phyloP scores from a whole-genome alignment of 2,329 filamentous ascomycete species.

The Fusarium sp. region DNA sequence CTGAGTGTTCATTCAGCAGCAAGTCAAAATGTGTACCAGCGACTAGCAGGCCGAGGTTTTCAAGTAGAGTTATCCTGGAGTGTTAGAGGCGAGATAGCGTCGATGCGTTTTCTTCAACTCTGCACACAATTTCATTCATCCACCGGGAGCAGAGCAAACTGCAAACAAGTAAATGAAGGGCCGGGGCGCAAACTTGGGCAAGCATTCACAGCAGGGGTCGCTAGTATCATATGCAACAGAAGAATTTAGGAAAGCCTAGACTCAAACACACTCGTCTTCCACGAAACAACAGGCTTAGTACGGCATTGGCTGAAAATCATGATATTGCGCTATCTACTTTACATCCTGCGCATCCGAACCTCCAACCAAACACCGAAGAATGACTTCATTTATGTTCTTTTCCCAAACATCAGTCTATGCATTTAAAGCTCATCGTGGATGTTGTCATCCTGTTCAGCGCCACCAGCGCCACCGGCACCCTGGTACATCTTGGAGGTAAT shows the following conservation, averaged over 20 bases:
- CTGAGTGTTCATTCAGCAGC: background rate
- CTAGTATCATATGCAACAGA: background rate
- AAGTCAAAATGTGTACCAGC: background rate
- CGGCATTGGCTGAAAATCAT: constrained; percentile 36
- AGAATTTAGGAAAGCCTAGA: background rate
- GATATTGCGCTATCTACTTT: constrained; percentile 52
- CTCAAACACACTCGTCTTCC: background rate
- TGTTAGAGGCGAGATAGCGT: background rate
- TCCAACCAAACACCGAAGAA: constrained; percentile 51
- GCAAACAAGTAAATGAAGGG: background rate
- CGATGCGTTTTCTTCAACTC: too few species aligned
- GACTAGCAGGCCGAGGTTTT: background rate
- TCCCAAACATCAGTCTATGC: constrained; percentile 51
- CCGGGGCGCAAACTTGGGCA: too few species aligned
- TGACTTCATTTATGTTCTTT: constrained; percentile 48
- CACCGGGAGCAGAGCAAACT: background rate
- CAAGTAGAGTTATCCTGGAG: background rate
- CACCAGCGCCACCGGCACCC: constrained; percentile 64
- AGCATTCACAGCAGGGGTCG: too few species aligned
- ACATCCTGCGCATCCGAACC: constrained; percentile 46
- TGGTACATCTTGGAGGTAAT: constrained; percentile 98
- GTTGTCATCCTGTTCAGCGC: constrained; percentile 74
- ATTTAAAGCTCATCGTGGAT: constrained; percentile 85
- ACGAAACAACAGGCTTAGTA: background rate
- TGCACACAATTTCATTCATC: background rate